phyloP scores from a whole-genome alignment of 345 rosid genomes.

The Pistacia integerrima region DNA sequence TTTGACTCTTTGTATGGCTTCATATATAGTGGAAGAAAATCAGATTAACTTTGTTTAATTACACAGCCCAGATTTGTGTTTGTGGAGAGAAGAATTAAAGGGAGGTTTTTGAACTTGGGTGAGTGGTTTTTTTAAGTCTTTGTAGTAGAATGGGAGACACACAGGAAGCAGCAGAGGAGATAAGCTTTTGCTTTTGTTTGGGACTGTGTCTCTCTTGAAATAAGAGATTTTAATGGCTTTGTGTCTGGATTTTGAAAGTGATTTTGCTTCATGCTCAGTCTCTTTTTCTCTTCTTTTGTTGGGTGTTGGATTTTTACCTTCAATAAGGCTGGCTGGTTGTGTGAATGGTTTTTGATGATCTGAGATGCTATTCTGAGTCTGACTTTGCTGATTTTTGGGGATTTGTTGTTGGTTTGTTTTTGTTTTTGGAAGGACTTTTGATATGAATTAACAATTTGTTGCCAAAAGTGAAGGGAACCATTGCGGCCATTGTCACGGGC shows the following conservation, averaged over 20 bases:
- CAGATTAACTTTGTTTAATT: slow-evolving; percentile 8
- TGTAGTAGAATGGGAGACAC: not conserved
- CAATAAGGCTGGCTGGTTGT: too few relatives aligned
- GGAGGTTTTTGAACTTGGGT: not conserved
- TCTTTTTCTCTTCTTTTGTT: not conserved
- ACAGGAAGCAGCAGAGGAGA: not conserved
- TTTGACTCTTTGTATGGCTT: not conserved
- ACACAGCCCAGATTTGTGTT: slow-evolving; percentile 8
- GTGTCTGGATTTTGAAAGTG: not conserved
- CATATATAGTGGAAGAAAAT: not conserved
- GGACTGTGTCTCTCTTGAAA: not conserved
- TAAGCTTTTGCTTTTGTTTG: slow-evolving; percentile 4
- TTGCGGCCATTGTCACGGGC: not conserved
- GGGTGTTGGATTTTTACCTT: too few relatives aligned
- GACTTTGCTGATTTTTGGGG: not conserved
- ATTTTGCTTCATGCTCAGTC: not conserved
- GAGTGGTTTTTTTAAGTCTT: not conserved
- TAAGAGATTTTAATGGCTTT: not conserved
- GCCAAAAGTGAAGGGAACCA: not conserved
- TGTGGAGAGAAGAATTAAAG: not conserved
- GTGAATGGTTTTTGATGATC: too few relatives aligned
- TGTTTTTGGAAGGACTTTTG: not conserved
- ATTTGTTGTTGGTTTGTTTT: not conserved
- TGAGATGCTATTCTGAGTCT: not conserved
- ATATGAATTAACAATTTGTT: too few relatives aligned